Percentiles rank a stretch among this genome's conserved stretches.
These are phyloP conservation scores for Pseudoneurospora amorphoporcata DNA, from an alignment of 495 filamentous ascomycete species.

Conservation along the genomic window DNA sequence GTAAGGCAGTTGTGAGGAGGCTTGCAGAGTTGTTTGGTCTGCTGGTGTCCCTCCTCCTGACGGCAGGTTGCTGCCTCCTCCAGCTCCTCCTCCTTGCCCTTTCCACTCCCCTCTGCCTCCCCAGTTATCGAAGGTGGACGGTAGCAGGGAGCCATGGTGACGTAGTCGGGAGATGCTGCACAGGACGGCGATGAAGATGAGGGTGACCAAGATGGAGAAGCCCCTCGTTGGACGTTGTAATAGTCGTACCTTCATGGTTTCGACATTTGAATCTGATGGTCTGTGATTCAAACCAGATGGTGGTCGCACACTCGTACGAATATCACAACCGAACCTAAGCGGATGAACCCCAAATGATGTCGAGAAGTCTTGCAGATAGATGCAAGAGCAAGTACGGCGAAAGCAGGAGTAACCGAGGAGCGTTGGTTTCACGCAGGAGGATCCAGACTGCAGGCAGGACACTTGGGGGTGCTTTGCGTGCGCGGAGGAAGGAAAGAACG, in stretches of 20 bases:
- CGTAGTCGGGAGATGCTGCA: slow-evolving; percentile 11
- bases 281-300: background rate
- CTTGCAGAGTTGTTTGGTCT: background rate
- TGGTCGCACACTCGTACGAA: background rate
- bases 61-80: background rate
- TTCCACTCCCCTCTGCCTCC: background rate
- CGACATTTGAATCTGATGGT: background rate
- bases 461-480: background rate
- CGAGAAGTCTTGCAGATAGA: background rate
- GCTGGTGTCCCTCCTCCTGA: background rate
- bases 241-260: slow-evolving; percentile 8
- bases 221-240: slow-evolving; percentile 10
- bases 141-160: slow-evolving; percentile 7
- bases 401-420: background rate
- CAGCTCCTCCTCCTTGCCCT: background rate
- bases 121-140: background rate
- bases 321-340: no score
- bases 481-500: background rate
- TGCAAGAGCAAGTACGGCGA: background rate
- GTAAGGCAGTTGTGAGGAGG: background rate
- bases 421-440: background rate
- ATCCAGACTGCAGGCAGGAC: background rate
- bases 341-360: background rate
- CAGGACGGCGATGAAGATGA: slow-evolving; percentile 10
- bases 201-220: slow-evolving; percentile 8